A percentile compares a stretch with the other conserved stretches of the same genome.
These are phyloP conservation scores for Vanderwaltozyma polyspora DNA, from an alignment of 805 yeast genomes.

Conservation along the genomic window DNA sequence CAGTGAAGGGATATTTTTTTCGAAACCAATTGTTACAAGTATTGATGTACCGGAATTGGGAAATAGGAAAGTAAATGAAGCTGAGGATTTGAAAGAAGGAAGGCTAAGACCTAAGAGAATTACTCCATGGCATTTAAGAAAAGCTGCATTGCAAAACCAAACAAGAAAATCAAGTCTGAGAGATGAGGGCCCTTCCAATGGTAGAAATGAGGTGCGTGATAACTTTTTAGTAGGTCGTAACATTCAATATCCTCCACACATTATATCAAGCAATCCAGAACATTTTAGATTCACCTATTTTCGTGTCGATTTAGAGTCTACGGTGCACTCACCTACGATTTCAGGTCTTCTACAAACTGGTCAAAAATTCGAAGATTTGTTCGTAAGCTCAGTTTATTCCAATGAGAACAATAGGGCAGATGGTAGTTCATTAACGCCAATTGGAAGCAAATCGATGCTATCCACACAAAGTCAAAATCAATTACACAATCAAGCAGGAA, in stretches of 20 bases:
- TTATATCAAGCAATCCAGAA: constrained; percentile 36
- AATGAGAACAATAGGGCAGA: constrained; percentile 4
- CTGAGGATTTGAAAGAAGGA: constrained; percentile 41
- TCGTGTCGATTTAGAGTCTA: constrained; percentile 79
- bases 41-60: constrained; percentile 33
- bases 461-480: background rate
- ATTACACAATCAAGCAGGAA: constrained; percentile 4
- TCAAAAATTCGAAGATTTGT: constrained; percentile 50
- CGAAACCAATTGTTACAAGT: constrained; percentile 33
- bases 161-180: background rate
- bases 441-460: background rate
- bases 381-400: constrained; percentile 29
- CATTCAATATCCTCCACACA: constrained; percentile 35
- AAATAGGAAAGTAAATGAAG: constrained; percentile 41
- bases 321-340: constrained; percentile 80
- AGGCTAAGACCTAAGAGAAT: constrained; percentile 65
- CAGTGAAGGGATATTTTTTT: constrained; percentile 28
- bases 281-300: constrained; percentile 81
- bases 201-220: constrained; percentile 12
- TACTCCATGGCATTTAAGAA: constrained; percentile 56
- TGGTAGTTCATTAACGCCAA: background rate
- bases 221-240: constrained; percentile 23
- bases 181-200: background rate
- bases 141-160: constrained; percentile 2
- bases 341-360: constrained; percentile 65